Conservation (phyloP, 2,329 filamentous ascomycete species). For the Fusarium newnesense region DNA sequence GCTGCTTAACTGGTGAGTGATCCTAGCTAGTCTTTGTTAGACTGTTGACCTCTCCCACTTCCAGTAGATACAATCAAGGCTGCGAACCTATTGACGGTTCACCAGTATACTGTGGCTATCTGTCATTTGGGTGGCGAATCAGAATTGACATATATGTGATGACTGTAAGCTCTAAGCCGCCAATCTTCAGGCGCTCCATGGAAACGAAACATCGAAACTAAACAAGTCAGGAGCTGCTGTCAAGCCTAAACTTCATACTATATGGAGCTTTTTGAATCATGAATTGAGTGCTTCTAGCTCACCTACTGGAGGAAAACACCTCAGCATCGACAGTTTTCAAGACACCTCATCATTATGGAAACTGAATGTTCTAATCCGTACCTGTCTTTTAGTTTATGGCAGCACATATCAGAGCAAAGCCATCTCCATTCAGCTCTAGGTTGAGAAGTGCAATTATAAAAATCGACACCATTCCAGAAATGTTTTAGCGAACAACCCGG, state of each 20-base stretch:
- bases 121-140: background rate
- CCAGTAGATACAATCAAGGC: background rate
- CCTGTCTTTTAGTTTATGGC: background rate
- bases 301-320: background rate
- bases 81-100: background rate
- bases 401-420: background rate
- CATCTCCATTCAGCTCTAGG: background rate
- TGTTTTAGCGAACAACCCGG: background rate
- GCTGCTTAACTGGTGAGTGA: background rate
- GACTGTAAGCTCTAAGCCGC: background rate
- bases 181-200: background rate
- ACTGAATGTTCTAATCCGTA: rapidly evolving
- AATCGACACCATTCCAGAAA: background rate
- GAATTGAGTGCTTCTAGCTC: background rate
- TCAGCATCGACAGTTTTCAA: background rate
- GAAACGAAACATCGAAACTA: background rate
- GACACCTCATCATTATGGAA: background rate
- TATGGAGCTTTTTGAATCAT: background rate
- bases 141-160: background rate
- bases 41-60: background rate
- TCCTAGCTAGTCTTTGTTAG: background rate
- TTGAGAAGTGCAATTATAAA: background rate
- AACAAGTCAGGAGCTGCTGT: background rate
- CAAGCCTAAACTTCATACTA: background rate
- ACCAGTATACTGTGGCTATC: background rate